Base-by-base conservation (phyloP, 2,329 filamentous ascomycete species). In the Penicillium italicum region DNA sequence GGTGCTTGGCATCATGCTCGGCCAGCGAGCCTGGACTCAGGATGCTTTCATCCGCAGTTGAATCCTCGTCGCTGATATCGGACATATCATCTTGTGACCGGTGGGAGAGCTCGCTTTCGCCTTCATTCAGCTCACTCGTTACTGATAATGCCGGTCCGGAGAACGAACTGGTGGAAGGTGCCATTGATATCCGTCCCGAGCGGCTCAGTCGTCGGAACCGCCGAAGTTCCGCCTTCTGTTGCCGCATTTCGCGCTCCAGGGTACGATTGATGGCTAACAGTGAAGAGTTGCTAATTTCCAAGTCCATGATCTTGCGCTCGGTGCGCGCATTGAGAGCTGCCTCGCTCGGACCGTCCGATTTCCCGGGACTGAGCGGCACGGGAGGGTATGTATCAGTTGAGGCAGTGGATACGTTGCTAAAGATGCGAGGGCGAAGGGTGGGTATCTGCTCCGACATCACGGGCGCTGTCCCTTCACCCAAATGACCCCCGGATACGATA, bases 251-350 rank as follows among this genome's bases (percentile, higher is more conserved):
- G 24, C 91, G 85, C 75, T 99, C 94, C 0, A 99, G 77, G 0
- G 91, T 94, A 50, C 92, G 83, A 70, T 99, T 99, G 75, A 99
- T 97, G 38, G 94, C 94, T 54, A 96, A 84, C 3, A 99, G 81
- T 1, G 92, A 97, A 1, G 91, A 94, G 68, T 99, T 99, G 53
- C 89, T 96, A 61, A 99, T 99, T 71, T 99, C 91, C 6, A 99
- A 79, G 71, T 99, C 94, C 63, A 97, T 84, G 1, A 99, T 92
- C 76, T 97, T 99, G 58, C 94, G 85, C 73, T 97, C 94, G 34
- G 91, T 84, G 30, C 94, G 85, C 14, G 94, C 94, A 69, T 91
- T 94, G n/a, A 88, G 84, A 11, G 94, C 91, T 7, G 91, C 80
- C 57, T 95, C 91, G 59, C 80, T 69, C 1, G 63, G 53, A 78